These are phyloP conservation scores for Flaveria linearis DNA, from an alignment of 129 eudicot species.

Conservation along the genomic window DNA sequence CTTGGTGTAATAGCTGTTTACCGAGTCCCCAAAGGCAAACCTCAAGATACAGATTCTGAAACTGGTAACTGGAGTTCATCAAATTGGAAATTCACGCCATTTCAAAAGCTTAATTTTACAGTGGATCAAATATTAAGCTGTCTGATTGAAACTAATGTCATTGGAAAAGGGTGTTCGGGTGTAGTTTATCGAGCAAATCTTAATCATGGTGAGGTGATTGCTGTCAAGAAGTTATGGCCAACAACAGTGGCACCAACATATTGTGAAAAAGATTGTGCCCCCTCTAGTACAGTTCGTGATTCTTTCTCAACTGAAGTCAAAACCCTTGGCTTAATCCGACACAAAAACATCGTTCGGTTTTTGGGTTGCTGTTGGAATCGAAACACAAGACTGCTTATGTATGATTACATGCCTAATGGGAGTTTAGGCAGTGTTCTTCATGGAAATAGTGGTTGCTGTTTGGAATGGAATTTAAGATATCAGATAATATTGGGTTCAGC, in stretches of 20 bases:
- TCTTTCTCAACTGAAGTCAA: constrained; percentile 91
- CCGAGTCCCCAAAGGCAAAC: constrained; percentile 44
- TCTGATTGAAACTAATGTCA: constrained; percentile 76
- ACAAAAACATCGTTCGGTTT: constrained; percentile 89
- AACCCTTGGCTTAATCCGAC: constrained; percentile 85
- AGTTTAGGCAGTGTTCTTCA: constrained; percentile 91
- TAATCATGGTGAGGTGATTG: constrained; percentile 76
- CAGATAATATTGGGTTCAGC: constrained; percentile 75
- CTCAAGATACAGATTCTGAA: constrained; percentile 64
- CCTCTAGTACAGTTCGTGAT: constrained; percentile 64
- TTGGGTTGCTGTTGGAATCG: constrained; percentile 93
- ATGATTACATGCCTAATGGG: constrained; percentile 96
- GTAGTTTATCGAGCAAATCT: constrained; percentile 86
- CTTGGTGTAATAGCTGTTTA: constrained; percentile 67
- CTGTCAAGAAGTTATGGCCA: constrained; percentile 92
- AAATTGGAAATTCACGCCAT: constrained; percentile 83
- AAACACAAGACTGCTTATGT: constrained; percentile 87
- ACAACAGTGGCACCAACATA: constrained; percentile 42
- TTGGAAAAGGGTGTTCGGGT: constrained; percentile 98
- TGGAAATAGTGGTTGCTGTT: constrained; percentile 60
- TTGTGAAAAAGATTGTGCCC: constrained; percentile 37
- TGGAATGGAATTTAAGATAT: constrained; percentile 93
- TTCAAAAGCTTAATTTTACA: constrained; percentile 84
- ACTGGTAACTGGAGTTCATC: constrained; percentile 54
- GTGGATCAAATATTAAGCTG: constrained; percentile 69